Base-by-base conservation (phyloP, 257 asterid genomes). In the Solanum lycopersicoides region DNA sequence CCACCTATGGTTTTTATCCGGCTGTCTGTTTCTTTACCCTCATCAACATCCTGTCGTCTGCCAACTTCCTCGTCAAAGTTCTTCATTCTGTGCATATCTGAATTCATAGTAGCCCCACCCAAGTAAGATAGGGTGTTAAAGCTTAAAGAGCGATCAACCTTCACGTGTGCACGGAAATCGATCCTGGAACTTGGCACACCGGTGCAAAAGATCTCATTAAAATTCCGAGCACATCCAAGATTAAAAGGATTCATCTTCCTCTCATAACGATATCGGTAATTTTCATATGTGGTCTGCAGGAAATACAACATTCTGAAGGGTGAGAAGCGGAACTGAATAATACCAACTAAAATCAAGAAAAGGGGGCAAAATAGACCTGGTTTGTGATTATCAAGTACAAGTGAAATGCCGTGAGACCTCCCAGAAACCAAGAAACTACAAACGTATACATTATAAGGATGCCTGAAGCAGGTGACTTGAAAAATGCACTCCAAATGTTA, bases 201-300 rank as follows among this genome's bases (percentile, higher is more conserved):
- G 9, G 92, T 73, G 88, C 85, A 91, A 63, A 93, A 91, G 56
- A 93, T 89, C 47, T 93, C 93, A 89, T 69, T 69, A 35, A 90
- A 88, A 82, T 93, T 93, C 8, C 87, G 82, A 9, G 87, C 45
- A 77, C 71, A 60, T 60, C 94, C 95, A 11, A 87, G 90, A 87
- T 93, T 90, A 59, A 83, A 91, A 75, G 95, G 95, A 87, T 91
- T 93, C 94, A 89, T 89, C 90, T 90, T 90, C 79, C 87, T 89
- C n/a, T 91, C 94, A 69, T 93, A 93, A 12, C 89, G 91, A 84
- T 91, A 91, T 28, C 88, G 63, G 65, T 76, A 87, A 30, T 87
- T 87, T 32, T 87, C 88, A 76, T 87, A 87, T 12, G 88, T 87
- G 59, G 88, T 87, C 88, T 87, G 88, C 86, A 87, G 44, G 44